Percentiles rank a stretch among this genome's conserved stretches.
Conservation (phyloP, 495 filamentous ascomycete genomes). For the Aspergillus bridgeri region DNA sequence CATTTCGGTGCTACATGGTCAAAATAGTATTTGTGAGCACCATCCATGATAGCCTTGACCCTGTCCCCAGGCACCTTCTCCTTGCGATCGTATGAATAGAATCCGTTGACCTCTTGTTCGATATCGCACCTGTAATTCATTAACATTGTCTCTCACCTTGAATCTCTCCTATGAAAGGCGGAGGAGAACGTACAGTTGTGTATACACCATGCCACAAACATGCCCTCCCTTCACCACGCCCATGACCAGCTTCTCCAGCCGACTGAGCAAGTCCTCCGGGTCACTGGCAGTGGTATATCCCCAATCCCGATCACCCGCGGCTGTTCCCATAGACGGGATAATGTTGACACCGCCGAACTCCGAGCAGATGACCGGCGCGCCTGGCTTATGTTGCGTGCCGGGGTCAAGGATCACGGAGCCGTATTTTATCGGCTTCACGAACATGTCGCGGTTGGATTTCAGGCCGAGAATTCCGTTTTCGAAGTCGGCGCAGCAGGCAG, state of each 20-base stretch:
- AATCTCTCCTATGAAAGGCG: not conserved
- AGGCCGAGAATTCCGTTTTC: slow-evolving; percentile 41
- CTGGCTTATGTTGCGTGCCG: slow-evolving; percentile 41
- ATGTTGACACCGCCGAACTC: slow-evolving; percentile 63
- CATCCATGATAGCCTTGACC: slow-evolving; percentile 38
- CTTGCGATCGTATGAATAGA: slow-evolving; percentile 35
- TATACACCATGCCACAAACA: slow-evolving; percentile 38
- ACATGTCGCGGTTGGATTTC: slow-evolving; percentile 46
- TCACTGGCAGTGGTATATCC: slow-evolving; percentile 39
- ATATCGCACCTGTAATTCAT: slow-evolving; percentile 29
- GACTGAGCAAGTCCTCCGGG: slow-evolving; percentile 28
- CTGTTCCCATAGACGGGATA: slow-evolving; percentile 33
- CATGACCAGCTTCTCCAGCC: slow-evolving; percentile 35
- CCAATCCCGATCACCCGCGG: slow-evolving; percentile 32
- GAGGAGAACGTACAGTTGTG: slow-evolving; percentile 32
- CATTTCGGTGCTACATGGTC: slow-evolving; percentile 19
- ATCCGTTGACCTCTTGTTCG: slow-evolving; percentile 40
- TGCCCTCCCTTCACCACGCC: slow-evolving; percentile 33
- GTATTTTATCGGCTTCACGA: slow-evolving; percentile 37
- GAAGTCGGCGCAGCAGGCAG: slow-evolving; percentile 42
- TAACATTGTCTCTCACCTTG: not conserved
- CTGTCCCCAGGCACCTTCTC: slow-evolving; percentile 32
- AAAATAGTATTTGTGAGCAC: slow-evolving; percentile 31
- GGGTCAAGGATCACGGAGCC: slow-evolving; percentile 31
- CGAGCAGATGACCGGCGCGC: slow-evolving; percentile 54